Conservation (phyloP, 768 basidiomycete genomes). For the Polyporus arcularius region DNA sequence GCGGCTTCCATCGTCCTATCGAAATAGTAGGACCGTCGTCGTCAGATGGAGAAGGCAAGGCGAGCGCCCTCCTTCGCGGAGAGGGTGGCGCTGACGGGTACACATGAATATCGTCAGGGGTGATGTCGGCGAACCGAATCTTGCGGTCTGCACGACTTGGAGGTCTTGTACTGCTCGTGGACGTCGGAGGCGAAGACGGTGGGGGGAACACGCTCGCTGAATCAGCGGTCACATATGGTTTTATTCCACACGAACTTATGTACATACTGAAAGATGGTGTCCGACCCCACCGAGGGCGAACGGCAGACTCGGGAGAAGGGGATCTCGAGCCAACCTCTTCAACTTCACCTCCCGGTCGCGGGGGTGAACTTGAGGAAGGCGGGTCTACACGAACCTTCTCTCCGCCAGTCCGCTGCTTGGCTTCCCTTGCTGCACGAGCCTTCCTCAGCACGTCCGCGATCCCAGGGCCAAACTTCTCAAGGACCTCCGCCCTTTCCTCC, state of each 20-base stretch:
- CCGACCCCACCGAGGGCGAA: constrained; percentile 16
- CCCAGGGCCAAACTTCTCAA: constrained; percentile 71
- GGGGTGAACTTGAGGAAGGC: constrained; percentile 4
- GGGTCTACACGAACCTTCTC: constrained; percentile 4
- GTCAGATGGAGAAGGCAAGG: constrained; percentile 54
- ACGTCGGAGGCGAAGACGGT: constrained; percentile 19
- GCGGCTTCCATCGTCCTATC: constrained; percentile 30
- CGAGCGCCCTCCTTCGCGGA: constrained; percentile 59
- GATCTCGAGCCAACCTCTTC: constrained; percentile 8
- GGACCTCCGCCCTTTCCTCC: constrained; percentile 61
- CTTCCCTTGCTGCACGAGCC: constrained; percentile 50
- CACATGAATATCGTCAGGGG: constrained; percentile 73
- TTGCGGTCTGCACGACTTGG: constrained; percentile 54
- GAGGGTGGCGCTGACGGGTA: constrained; percentile 83
- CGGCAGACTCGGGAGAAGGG: constrained; percentile 9
- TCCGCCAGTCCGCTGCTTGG: constrained; percentile 6
- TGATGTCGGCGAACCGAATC: constrained; percentile 76
- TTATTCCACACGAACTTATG: constrained; percentile 3
- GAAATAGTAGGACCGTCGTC: constrained; percentile 37
- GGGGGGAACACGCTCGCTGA: constrained; percentile 29
- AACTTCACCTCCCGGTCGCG: neutral
- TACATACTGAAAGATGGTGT: constrained; percentile 18
- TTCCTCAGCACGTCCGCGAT: constrained; percentile 62
- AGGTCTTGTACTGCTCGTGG: constrained; percentile 53
- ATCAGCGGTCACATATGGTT: constrained; percentile 26